These are phyloP conservation scores for Leptodontidium sp. DNA, from an alignment of 2,329 filamentous ascomycete species.

Conservation along the genomic window DNA sequence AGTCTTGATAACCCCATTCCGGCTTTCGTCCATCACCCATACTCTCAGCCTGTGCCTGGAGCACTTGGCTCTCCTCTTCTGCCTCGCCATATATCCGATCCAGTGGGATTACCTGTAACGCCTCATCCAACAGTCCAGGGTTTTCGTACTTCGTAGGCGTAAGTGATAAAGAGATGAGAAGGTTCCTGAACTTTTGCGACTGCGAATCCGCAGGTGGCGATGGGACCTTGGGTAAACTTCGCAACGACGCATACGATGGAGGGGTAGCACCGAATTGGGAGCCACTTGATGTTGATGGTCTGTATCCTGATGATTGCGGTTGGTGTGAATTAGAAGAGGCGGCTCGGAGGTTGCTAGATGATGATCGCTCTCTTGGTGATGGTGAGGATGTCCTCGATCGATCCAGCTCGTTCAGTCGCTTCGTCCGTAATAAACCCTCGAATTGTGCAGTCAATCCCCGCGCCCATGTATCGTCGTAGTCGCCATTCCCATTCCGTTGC, in stretches of 20 bases:
- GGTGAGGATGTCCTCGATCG: slow-evolving; percentile 67
- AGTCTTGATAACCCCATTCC: slow-evolving; percentile 98
- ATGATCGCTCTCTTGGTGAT: slow-evolving; percentile 58
- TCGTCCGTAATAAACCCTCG: slow-evolving; percentile 85
- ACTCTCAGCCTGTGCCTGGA: slow-evolving; percentile 87
- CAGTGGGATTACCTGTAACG: slow-evolving; percentile 83
- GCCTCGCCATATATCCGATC: slow-evolving; percentile 93
- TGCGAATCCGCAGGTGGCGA: slow-evolving; percentile 76
- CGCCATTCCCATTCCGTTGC: slow-evolving; percentile 34
- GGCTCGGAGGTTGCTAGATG: slow-evolving; percentile 57
- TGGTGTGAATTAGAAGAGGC: slow-evolving; percentile 46
- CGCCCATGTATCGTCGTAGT: slow-evolving; percentile 76
- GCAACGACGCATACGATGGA: slow-evolving; percentile 67
- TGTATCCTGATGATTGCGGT: slow-evolving; percentile 46
- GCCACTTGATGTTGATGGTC: slow-evolving; percentile 58
- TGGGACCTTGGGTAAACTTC: slow-evolving; percentile 74
- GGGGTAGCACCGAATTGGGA: slow-evolving; percentile 51
- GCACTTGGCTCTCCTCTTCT: slow-evolving; percentile 89
- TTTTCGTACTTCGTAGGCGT: slow-evolving; percentile 97
- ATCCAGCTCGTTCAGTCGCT: slow-evolving; percentile 84
- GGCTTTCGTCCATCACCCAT: slow-evolving; percentile 81
- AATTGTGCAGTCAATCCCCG: slow-evolving; percentile 83
- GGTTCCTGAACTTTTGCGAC: slow-evolving; percentile 80
- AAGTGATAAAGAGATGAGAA: slow-evolving; percentile 83
- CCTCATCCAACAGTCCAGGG: slow-evolving; percentile 91